These are phyloP conservation scores for Chaetothyriales sp. DNA, from an alignment of 2,329 filamentous ascomycete genomes.

Conservation along the genomic window DNA sequence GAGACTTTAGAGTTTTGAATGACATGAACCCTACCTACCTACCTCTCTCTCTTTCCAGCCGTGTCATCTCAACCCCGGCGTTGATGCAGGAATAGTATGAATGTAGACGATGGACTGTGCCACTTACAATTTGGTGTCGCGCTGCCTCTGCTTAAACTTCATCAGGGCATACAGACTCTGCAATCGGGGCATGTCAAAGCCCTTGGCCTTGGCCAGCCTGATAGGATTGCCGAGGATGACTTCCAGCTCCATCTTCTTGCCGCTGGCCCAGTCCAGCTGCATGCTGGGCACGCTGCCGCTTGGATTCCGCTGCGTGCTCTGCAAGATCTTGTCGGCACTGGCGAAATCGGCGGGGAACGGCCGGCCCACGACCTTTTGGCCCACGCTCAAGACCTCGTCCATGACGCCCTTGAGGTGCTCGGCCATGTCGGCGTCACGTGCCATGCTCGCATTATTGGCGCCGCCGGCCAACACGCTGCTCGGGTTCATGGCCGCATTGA, in stretches of 20 bases:
- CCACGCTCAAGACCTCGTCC: constrained; percentile 53
- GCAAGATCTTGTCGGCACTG: constrained; percentile 47
- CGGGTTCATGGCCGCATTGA: constrained; percentile 64
- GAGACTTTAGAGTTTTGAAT: too few relatives aligned
- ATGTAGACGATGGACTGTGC: too few relatives aligned
- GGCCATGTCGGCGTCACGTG: constrained; percentile 48
- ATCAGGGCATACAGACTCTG: constrained; percentile 55
- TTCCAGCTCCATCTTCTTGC: constrained; percentile 55
- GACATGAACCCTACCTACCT: too few relatives aligned
- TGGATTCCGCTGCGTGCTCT: constrained; percentile 49
- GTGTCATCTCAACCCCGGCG: too few relatives aligned
- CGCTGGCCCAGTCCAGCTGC: constrained; percentile 56
- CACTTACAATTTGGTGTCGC: constrained; percentile 24
- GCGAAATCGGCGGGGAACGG: constrained; percentile 48
- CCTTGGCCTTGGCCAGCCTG: constrained; percentile 47
- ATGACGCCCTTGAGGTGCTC: constrained; percentile 52
- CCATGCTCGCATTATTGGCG: constrained; percentile 52
- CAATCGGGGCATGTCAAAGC: constrained; percentile 52
- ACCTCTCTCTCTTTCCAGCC: too few relatives aligned
- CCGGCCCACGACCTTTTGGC: constrained; percentile 49
- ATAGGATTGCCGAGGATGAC: constrained; percentile 61
- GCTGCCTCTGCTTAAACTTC: constrained; percentile 45
- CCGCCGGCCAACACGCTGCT: constrained; percentile 55
- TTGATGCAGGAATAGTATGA: too few relatives aligned
- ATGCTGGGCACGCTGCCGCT: constrained; percentile 40